Evolutionary conservation across 2,329 filamentous ascomycete genomes (phyloP).

Genomic region (Botrytis cinerea): DNA sequence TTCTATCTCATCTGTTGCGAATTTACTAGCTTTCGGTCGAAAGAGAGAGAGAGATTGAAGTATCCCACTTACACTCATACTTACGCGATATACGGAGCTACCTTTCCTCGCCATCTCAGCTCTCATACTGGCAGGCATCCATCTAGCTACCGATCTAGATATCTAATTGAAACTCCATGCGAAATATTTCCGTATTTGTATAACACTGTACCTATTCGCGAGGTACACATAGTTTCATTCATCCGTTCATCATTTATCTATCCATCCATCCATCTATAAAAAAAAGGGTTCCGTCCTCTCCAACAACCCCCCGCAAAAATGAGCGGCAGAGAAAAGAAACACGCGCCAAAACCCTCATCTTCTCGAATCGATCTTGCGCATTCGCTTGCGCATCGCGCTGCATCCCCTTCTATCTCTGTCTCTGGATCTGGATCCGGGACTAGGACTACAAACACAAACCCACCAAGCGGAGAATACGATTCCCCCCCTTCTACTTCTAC

Average conservation of each 20-base stretch:
- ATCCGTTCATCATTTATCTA: background rate
- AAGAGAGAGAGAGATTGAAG: background rate
- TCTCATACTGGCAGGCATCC: background rate
- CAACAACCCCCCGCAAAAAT: background rate
- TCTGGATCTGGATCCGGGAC: background rate
- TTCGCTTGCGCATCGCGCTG: constrained; percentile 1
- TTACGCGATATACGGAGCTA: background rate
- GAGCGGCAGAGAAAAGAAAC: constrained; percentile 9
- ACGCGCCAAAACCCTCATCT: background rate
- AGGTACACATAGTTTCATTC: background rate
- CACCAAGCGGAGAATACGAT: background rate
- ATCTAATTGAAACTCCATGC: background rate
- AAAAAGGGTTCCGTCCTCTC: background rate
- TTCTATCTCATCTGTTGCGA: background rate
- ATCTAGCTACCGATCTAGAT: background rate
- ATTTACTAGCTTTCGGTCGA: background rate
- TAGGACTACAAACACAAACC: background rate
- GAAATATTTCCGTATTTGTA: background rate
- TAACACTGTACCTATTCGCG: background rate
- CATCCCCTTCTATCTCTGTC: background rate
- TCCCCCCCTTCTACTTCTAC: background rate
- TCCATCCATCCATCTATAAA: background rate
- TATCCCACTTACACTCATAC: background rate
- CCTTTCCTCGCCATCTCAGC: background rate
- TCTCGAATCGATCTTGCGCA: background rate